These are phyloP conservation scores for Porphyridium purpureum DNA, from an alignment of 23 red algal species.

Conservation along the genomic window DNA sequence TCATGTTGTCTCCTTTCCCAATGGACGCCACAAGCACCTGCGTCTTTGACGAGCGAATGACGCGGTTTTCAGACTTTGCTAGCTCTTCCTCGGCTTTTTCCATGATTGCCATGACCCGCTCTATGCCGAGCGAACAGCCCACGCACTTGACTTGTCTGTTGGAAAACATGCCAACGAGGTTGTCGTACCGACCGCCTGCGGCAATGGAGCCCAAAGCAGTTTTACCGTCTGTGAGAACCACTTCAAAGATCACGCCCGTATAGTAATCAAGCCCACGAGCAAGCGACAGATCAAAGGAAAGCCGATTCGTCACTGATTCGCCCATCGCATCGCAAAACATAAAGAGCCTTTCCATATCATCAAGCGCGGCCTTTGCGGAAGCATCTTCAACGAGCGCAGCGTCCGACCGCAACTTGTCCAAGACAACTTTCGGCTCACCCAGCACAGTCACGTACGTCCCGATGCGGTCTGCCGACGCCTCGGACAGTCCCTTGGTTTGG, in stretches of 20 bases:
- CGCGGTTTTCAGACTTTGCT: conserved; percentile 13
- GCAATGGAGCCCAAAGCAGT: conserved; percentile 66
- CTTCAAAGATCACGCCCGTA: conserved; percentile 98
- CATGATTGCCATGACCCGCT: conserved; percentile 78
- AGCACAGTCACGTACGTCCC: conserved; percentile 31
- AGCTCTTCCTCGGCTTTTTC: conserved; percentile 56
- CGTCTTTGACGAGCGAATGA: conserved; percentile 42
- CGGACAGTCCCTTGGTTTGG: conserved; percentile 57
- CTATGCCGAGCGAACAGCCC: conserved; percentile 88
- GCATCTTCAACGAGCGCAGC: conserved; percentile 9
- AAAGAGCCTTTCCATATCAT: conserved; percentile 76
- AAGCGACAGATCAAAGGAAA: conserved; percentile 62
- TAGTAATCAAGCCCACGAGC: conserved; percentile 97
- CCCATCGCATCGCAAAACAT: conserved; percentile 49
- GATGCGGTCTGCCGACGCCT: conserved; percentile 46
- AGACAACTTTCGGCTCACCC: conserved; percentile 27
- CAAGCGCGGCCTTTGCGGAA: conserved; percentile 20
- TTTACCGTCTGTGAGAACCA: conserved; percentile 35
- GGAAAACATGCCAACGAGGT: conserved; percentile 72
- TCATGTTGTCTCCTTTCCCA: conserved; percentile 33
- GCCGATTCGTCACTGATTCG: conserved; percentile 6
- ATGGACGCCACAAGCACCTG: conserved; percentile 74
- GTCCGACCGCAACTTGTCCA: conserved; percentile 30
- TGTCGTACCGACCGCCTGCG: conserved; percentile 92
- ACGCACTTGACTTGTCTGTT: conserved; percentile 60